A percentile compares a stretch with the other conserved stretches of the same genome.
These are phyloP conservation scores for Populus alba DNA, from an alignment of 345 rosid species.

Conservation along the genomic window DNA sequence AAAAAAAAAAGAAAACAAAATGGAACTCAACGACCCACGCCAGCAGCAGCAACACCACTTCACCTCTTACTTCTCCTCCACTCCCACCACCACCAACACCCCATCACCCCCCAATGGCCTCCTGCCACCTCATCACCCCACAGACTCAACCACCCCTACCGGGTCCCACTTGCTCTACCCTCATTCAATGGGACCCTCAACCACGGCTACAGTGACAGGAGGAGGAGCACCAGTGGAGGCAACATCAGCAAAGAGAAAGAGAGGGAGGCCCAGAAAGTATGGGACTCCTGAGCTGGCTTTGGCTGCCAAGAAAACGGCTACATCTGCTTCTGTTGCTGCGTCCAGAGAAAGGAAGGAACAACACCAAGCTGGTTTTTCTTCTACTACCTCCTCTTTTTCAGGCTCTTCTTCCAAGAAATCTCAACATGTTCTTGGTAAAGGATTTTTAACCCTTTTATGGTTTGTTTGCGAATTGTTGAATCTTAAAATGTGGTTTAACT, in stretches of 20 bases:
- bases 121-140: slow-evolving; percentile 35
- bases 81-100: slow-evolving; percentile 26
- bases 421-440: slow-evolving; percentile 22
- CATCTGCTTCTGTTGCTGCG: slow-evolving; percentile 12
- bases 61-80: slow-evolving; percentile 40
- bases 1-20: slow-evolving; percentile 27
- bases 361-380: slow-evolving; percentile 4
- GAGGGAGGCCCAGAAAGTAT: slow-evolving; percentile 96
- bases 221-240: slow-evolving; percentile 12
- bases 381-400: slow-evolving; percentile 14
- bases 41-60: slow-evolving; percentile 36
- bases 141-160: background rate
- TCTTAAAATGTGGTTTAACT: background rate
- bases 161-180: slow-evolving; percentile 45
- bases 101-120: slow-evolving; percentile 66
- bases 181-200: slow-evolving; percentile 51
- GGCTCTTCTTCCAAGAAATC: slow-evolving; percentile 11
- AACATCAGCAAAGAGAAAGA: slow-evolving; percentile 67
- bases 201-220: slow-evolving; percentile 47
- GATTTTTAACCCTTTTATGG: background rate
- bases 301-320: slow-evolving; percentile 71
- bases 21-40: slow-evolving; percentile 56
- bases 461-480: background rate
- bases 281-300: slow-evolving; percentile 88
- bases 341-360: slow-evolving; percentile 1